Conservation (phyloP, 495 filamentous ascomycete genomes). For the Talaromyces stipitatus region DNA sequence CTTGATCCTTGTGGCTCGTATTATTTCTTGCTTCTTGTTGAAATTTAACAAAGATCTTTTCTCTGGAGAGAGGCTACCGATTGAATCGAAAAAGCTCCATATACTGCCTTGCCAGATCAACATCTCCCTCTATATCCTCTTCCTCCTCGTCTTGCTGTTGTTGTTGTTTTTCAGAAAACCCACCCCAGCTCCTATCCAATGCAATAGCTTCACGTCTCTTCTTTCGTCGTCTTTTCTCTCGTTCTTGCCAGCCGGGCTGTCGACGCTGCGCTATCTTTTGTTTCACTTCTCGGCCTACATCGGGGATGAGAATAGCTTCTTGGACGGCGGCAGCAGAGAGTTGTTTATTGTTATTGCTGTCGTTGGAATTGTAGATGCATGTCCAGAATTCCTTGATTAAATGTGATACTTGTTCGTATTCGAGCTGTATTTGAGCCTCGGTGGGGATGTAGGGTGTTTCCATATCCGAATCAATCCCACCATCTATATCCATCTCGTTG, state of each 20-base stretch:
- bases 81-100: conserved; percentile 43
- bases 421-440: conserved; percentile 34
- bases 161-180: conserved; percentile 1
- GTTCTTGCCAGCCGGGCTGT: background rate
- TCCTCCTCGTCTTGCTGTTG: conserved; percentile 12
- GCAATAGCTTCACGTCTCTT: background rate
- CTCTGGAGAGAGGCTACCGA: conserved; percentile 18
- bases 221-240: background rate
- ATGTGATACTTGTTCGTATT: conserved; percentile 29
- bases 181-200: conserved; percentile 4
- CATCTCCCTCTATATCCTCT: conserved; percentile 30
- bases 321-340: conserved; percentile 14
- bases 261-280: background rate
- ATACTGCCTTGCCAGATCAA: conserved; percentile 39
- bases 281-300: conserved; percentile 34
- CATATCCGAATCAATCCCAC: conserved; percentile 20
- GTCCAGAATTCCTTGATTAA: conserved; percentile 39
- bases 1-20: too few relatives aligned
- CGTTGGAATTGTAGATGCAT: conserved; percentile 12
- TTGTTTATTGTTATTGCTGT: background rate
- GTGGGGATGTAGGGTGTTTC: conserved; percentile 17
- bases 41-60: too few relatives aligned
- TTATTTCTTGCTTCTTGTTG: too few relatives aligned
- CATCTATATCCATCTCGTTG: conserved; percentile 7
- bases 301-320: conserved; percentile 36